These are phyloP conservation scores for Venturia nashicola DNA, from an alignment of 2,329 filamentous ascomycete species.

Conservation along the genomic window DNA sequence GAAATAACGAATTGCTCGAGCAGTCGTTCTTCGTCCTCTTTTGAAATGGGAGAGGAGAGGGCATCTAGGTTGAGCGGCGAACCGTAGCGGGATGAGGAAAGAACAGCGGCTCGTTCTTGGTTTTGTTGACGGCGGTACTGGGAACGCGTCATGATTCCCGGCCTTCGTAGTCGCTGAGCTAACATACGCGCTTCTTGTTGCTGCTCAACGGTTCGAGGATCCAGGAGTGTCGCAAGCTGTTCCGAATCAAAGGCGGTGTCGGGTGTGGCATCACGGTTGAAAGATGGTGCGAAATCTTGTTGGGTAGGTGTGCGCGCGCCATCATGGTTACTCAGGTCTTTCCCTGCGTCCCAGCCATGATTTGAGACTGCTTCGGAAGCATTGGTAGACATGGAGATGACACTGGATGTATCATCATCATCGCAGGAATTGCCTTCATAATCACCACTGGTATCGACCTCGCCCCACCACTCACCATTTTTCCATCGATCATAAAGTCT, in stretches of 20 bases:
- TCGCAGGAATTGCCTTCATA: constrained; percentile 44
- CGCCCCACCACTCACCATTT: constrained; percentile 72
- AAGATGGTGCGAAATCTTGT: constrained; percentile 35
- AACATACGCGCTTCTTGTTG: constrained; percentile 70
- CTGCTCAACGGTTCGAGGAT: constrained; percentile 67
- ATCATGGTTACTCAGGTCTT: constrained; percentile 20
- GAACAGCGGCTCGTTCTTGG: constrained; percentile 55
- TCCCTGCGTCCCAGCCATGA: constrained; percentile 21
- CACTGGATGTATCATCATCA: constrained; percentile 61
- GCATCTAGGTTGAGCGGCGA: constrained; percentile 23
- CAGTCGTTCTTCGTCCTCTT: constrained; percentile 44
- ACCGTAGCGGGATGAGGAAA: constrained; percentile 33
- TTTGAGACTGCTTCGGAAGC: constrained; percentile 29
- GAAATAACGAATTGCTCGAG: constrained; percentile 48
- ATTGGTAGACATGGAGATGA: constrained; percentile 52
- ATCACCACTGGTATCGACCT: constrained; percentile 66
- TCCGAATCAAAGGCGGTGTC: constrained; percentile 47
- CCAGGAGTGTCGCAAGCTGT: constrained; percentile 67
- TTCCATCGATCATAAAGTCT: constrained; percentile 80
- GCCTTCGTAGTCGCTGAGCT: constrained; percentile 62
- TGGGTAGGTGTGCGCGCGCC: constrained; percentile 64
- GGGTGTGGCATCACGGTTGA: constrained; percentile 42
- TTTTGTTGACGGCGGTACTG: constrained; percentile 58
- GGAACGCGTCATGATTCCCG: constrained; percentile 68
- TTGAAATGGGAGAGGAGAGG: constrained; percentile 21